A percentile compares a stretch with the other conserved stretches of the same genome.
phyloP scores from a whole-genome alignment of 192 early-diverging fungal genomes.

The Backusella mclennaniae region DNA sequence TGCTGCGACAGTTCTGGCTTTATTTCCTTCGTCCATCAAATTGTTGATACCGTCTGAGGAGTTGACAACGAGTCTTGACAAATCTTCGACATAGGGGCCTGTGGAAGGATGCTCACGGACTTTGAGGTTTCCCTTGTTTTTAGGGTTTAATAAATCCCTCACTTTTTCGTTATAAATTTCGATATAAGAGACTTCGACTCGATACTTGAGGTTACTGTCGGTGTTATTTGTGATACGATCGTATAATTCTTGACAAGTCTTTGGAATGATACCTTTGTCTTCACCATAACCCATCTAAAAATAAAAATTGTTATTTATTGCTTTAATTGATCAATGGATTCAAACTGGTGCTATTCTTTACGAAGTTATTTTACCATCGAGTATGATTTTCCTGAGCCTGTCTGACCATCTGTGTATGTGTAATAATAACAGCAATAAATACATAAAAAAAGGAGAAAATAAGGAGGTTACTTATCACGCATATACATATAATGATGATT shows the following conservation, averaged over 20 bases:
- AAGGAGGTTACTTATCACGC: not conserved
- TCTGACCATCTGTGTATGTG: constrained; percentile 64
- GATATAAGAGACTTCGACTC: constrained; percentile 83
- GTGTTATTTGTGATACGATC: constrained; percentile 49
- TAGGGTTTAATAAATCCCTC: constrained; percentile 76
- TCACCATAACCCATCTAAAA: constrained; percentile 65
- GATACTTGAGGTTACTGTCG: constrained; percentile 48
- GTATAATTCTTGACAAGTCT: constrained; percentile 78
- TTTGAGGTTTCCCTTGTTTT: constrained; percentile 66
- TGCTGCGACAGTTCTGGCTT: constrained; percentile 82
- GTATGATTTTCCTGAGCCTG: constrained; percentile 73
- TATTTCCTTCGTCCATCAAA: constrained; percentile 80
- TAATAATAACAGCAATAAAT: not conserved
- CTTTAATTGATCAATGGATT: not conserved
- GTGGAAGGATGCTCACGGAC: constrained; percentile 79
- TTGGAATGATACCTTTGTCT: constrained; percentile 86
- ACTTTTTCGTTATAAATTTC: constrained; percentile 92
- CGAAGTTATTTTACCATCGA: constrained; percentile 48
- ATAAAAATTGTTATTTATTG: not conserved
- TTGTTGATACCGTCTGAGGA: constrained; percentile 64
- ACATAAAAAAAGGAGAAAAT: constrained; percentile 15
- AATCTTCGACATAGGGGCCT: constrained; percentile 90
- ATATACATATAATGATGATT: not conserved
- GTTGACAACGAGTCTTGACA: constrained; percentile 79
- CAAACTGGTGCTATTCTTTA: not conserved